phyloP scores from a whole-genome alignment of 345 rosid species.

The Dovyalis caffra region DNA sequence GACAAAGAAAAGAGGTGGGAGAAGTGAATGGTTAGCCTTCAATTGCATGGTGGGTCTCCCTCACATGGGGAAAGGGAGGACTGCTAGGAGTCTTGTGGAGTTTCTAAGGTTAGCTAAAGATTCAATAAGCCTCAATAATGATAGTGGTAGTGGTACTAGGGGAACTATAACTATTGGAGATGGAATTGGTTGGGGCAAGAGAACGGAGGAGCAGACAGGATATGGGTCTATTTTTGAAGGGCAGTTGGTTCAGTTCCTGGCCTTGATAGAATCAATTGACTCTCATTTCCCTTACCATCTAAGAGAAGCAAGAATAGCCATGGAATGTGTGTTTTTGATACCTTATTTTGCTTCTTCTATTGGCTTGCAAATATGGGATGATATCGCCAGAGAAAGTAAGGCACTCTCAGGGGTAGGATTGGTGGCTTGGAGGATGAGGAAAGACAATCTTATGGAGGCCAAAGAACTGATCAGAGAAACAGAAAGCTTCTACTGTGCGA shows the following conservation, averaged over 20 bases:
- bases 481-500: constrained; percentile 28
- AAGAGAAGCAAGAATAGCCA: constrained; percentile 45
- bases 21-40: constrained; percentile 37
- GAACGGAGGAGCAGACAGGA: constrained; percentile 3
- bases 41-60: constrained; percentile 44
- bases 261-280: constrained; percentile 38
- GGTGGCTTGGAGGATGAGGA: constrained; percentile 25
- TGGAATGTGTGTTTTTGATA: constrained; percentile 38
- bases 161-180: constrained; percentile 34
- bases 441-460: constrained; percentile 25
- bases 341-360: constrained; percentile 27
- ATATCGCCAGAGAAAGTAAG: constrained; percentile 2
- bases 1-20: background rate
- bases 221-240: constrained; percentile 26
- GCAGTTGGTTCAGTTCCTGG: constrained; percentile 23
- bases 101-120: constrained; percentile 31
- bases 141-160: background rate
- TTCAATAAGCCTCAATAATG: constrained; percentile 6
- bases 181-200: constrained; percentile 24
- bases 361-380: constrained; percentile 18
- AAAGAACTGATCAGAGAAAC: constrained; percentile 37
- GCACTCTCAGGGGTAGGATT: constrained; percentile 23
- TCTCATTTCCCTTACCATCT: constrained; percentile 25
- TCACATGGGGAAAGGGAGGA: constrained; percentile 33
- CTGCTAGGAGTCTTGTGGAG: constrained; percentile 11